Evolutionary conservation across 192 early-diverging fungal genomes (phyloP).

Genomic region (Umbelopsis sp.): DNA sequence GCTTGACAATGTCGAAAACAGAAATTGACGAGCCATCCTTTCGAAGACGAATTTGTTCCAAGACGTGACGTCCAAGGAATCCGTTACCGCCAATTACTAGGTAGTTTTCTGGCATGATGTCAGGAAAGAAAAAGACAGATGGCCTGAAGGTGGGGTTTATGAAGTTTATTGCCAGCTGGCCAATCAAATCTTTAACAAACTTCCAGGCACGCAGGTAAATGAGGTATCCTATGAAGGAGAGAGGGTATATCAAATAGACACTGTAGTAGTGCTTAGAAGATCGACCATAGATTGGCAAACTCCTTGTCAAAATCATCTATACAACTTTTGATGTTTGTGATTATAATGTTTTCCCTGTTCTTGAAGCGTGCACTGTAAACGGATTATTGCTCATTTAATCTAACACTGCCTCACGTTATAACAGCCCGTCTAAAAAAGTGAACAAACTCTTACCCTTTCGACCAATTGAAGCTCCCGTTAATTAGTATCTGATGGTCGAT

Average conservation of each 20-base stretch:
- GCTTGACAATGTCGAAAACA: conserved; percentile 82
- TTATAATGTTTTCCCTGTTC: conserved; percentile 70
- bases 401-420: neutral
- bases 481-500: conserved; percentile 58
- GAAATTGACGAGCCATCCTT: conserved; percentile 61
- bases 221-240: neutral
- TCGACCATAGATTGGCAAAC: conserved; percentile 63
- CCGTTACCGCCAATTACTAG: conserved; percentile 88
- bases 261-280: conserved; percentile 42
- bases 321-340: conserved; percentile 61
- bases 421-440: neutral
- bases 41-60: conserved; percentile 69
- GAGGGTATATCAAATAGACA: no score
- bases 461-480: conserved; percentile 67
- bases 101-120: conserved; percentile 39
- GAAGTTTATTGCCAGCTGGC: neutral
- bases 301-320: conserved; percentile 59
- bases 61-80: conserved; percentile 83
- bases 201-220: neutral
- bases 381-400: neutral
- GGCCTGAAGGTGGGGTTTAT: neutral
- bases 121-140: neutral
- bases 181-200: conserved; percentile 4
- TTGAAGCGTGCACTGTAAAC: conserved; percentile 55
- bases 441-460: conserved; percentile 45